Base-by-base conservation (phyloP, 352 stramenopile genomes). In the Globisporangium spinosum region DNA sequence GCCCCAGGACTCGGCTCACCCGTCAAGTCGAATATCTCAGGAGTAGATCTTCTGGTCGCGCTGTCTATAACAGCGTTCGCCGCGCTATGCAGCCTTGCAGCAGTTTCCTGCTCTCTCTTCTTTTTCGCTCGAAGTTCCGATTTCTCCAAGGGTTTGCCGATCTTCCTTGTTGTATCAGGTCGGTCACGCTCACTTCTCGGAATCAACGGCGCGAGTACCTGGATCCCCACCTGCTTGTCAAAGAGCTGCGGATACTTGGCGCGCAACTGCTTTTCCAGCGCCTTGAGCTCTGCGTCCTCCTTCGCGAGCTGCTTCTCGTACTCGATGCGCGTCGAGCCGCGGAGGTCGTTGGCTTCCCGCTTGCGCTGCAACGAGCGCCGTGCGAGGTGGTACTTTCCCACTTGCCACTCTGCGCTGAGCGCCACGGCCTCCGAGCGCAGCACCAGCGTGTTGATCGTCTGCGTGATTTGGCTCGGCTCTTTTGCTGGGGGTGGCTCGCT, bases 291-390 rank as follows among this genome's bases (percentile, higher is more conserved):
- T 4, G 35, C 6, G 8, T 77, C 68, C 27, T 77, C 64, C 22
- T 56, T 67, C 6, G 15, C 38, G 15, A 77, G 68, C 22, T 74
- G 64, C 49, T 53, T 29, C 25, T 72, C 62, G 15, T 77, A 77
- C 17, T 71, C 71, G 6, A 72, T 1, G 3, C 68, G 68, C 7
- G 71, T 74, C 3, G 64, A 67, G 3, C 71, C 71, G 1, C 68
- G 59, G 3, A 77, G 61, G 54, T 77, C 71, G 40, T 77, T 74
- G 0, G 64, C 60, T 0, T 62, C 32, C 12, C 62, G 61, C 22
- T 66, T 62, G 23, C 71, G 68, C 49, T 71, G 40, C 25, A 74
- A 59, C 51, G 71, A 66, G 5, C 68, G 71, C 23, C 64, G 65
- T 2, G 61, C 68, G 3, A 72, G 23, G 35, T 74, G 70, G 29